Conservation (phyloP, 495 filamentous ascomycete genomes). For the Lasiosphaeria hispida region DNA sequence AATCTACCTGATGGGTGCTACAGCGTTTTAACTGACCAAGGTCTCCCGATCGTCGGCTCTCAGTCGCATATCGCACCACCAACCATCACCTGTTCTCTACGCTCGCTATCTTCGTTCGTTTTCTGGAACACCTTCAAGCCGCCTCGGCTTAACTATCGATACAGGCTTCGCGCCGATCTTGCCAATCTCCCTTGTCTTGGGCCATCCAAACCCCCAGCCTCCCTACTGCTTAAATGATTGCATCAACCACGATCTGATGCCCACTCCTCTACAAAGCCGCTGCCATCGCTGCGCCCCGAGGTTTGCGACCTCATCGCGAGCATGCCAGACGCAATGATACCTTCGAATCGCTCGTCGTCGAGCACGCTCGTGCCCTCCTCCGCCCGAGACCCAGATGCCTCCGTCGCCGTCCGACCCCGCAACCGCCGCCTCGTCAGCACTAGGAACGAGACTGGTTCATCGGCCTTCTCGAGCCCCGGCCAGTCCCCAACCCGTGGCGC, state of each 20-base stretch:
- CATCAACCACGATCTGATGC: conserved; percentile 32
- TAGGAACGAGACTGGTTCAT: conserved; percentile 15
- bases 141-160: neutral
- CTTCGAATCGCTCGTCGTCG: conserved; percentile 26
- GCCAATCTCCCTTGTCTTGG: neutral
- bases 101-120: no score
- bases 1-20: no score
- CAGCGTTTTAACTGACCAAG: no score
- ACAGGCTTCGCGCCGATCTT: neutral
- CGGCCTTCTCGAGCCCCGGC: conserved; percentile 25
- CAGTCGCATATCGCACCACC: no score
- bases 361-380: conserved; percentile 23
- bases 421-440: conserved; percentile 29
- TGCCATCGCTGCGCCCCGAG: conserved; percentile 27
- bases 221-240: neutral
- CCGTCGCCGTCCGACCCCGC: conserved; percentile 24
- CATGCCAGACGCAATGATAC: conserved; percentile 33
- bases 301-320: conserved; percentile 26
- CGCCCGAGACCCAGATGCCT: conserved; percentile 24
- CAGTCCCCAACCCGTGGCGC: conserved; percentile 32
- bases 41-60: no score
- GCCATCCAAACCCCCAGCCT: neutral
- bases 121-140: neutral
- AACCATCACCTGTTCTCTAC: no score
- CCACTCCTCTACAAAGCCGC: conserved; percentile 9